A percentile compares a stretch with the other conserved stretches of the same genome.
Conservation (phyloP, 1,139 yeast species). For the Meyerozyma carpophila region DNA sequence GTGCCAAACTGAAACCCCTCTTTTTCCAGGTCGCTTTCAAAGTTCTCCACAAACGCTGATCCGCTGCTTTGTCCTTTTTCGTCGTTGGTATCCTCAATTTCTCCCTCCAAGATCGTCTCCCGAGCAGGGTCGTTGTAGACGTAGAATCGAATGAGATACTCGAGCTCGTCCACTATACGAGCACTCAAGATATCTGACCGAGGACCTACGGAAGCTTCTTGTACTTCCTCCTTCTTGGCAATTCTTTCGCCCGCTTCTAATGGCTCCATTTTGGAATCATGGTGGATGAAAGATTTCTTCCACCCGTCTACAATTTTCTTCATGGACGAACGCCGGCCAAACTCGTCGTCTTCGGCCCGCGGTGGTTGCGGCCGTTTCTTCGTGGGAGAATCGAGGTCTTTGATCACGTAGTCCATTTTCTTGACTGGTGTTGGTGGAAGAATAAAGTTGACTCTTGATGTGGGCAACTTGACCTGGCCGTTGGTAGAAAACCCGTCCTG, state of each 20-base stretch:
- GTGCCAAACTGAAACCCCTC: background rate
- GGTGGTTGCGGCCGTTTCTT: slow-evolving; percentile 3
- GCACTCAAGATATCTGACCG: slow-evolving; percentile 75
- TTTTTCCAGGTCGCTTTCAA: background rate
- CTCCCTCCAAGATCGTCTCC: slow-evolving; percentile 20
- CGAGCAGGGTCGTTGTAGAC: slow-evolving; percentile 19
- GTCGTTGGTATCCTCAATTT: slow-evolving; percentile 1
- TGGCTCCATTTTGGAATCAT: slow-evolving; percentile 6
- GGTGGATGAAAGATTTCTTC: slow-evolving; percentile 26
- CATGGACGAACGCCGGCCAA: slow-evolving; percentile 32
- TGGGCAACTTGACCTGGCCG: slow-evolving; percentile 46
- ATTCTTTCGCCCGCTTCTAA: slow-evolving; percentile 6
- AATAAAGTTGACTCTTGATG: slow-evolving; percentile 38
- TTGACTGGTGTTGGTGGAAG: slow-evolving; percentile 68
- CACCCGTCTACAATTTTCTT: slow-evolving; percentile 39
- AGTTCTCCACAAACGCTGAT: background rate
- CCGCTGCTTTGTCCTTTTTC: background rate
- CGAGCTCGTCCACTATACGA: slow-evolving; percentile 70
- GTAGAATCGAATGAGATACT: slow-evolving; percentile 36
- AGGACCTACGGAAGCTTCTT: slow-evolving; percentile 24
- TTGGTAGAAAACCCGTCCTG: slow-evolving; percentile 42
- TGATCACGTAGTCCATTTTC: slow-evolving; percentile 43
- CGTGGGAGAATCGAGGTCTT: slow-evolving; percentile 7
- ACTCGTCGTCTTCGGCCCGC: slow-evolving; percentile 8
- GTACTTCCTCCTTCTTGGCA: slow-evolving; percentile 9